Percentiles rank a stretch among this genome's conserved stretches.
Evolutionary conservation across 768 basidiomycete genomes (phyloP).

Genomic region (Tremella mesenterica): DNA sequence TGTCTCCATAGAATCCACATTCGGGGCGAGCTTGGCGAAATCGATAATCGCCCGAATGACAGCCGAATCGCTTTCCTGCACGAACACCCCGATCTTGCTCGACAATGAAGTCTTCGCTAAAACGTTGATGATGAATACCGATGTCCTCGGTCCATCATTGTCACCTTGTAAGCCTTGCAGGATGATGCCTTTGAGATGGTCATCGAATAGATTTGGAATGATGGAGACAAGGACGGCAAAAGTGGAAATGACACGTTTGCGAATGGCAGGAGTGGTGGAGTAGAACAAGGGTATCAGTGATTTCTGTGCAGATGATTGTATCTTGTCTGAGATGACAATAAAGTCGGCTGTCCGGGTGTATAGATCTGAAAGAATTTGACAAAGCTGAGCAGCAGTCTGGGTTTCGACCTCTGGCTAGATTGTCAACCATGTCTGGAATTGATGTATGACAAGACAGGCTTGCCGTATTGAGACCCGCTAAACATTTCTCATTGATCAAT

Average conservation of each 20-base stretch:
- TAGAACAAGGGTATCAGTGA: constrained; percentile 60
- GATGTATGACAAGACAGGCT: no score
- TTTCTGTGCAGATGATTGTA: constrained; percentile 51
- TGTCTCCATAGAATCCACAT: constrained; percentile 31
- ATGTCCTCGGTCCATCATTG: constrained; percentile 46
- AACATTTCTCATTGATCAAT: constrained; percentile 8
- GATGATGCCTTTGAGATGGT: constrained; percentile 53
- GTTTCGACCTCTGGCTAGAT: constrained; percentile 35
- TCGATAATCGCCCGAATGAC: constrained; percentile 18
- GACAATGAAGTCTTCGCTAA: constrained; percentile 58
- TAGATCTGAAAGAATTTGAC: constrained; percentile 61
- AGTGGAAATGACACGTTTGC: constrained; percentile 84
- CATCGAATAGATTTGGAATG: constrained; percentile 55
- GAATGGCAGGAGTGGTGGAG: constrained; percentile 68
- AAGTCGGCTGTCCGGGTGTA: constrained; percentile 68
- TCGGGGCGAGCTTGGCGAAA: constrained; percentile 25
- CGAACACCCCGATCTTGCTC: constrained; percentile 19
- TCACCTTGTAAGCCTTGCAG: constrained; percentile 43
- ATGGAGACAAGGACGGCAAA: constrained; percentile 69
- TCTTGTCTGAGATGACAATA: constrained; percentile 11
- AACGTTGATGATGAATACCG: constrained; percentile 55
- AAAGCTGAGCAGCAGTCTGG: constrained; percentile 49
- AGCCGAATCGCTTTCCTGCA: constrained; percentile 9
- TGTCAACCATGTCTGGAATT: no score
- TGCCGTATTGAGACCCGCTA: constrained; percentile 51